Conservation (phyloP, 2,329 filamentous ascomycete species). For the Calycina herbarum region DNA sequence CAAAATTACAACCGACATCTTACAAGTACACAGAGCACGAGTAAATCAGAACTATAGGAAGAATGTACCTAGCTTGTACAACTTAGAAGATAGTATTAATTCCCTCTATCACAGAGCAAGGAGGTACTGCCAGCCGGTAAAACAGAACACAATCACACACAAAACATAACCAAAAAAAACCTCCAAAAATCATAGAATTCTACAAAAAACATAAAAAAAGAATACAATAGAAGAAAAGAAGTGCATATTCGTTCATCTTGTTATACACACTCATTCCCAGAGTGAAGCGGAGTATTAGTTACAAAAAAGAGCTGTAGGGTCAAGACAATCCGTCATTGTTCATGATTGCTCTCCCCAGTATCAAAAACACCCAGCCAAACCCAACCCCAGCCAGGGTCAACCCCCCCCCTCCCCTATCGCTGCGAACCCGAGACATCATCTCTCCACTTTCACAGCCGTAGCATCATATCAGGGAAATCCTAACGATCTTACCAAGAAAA, state of each 20-base stretch:
- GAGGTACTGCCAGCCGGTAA: too few relatives aligned
- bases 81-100: too few relatives aligned
- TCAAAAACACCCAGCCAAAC: constrained; percentile 8
- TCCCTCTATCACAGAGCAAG: too few relatives aligned
- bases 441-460: neutral
- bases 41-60: too few relatives aligned
- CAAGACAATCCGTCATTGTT: too few relatives aligned
- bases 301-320: constrained; percentile 25
- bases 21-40: too few relatives aligned
- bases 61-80: too few relatives aligned
- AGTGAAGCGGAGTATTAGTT: constrained; percentile 37
- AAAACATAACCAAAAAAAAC: neutral
- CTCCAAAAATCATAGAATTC: neutral
- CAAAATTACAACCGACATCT: too few relatives aligned
- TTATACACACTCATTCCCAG: constrained; percentile 34
- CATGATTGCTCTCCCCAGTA: neutral
- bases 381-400: neutral
- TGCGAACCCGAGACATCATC: neutral
- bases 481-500: constrained; percentile 4
- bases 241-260: constrained; percentile 22
- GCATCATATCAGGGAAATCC: neutral
- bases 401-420: neutral
- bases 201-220: neutral
- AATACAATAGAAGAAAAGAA: neutral
- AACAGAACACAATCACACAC: neutral